Base-by-base conservation (phyloP, 1,139 yeast species). In the Geotrichum reessii region DNA sequence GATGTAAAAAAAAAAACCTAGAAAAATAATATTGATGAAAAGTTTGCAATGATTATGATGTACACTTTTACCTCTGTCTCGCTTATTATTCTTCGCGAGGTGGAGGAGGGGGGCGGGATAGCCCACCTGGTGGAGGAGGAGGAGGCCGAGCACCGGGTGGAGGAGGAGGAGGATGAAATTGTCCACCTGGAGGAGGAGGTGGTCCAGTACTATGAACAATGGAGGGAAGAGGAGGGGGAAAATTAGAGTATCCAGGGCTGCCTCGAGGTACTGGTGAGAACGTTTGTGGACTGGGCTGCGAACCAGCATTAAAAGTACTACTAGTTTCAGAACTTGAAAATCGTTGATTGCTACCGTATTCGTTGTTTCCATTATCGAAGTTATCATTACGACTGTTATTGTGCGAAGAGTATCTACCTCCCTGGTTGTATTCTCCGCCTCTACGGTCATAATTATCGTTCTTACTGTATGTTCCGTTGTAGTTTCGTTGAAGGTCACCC, bases 251-350 rank as follows among this genome's bases (percentile, higher is more conserved):
- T 27, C 57, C 42, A 17, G 61, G 58, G 12, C 58, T 57, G 31
- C 57, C 49, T 19, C 59, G 57, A 11, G 14, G 44, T 5, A 52
- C 52, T 8, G 62, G 59, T 9, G 63, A 60, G 12, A 12, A 37
- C 2, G 19, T 37, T n/a, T 11, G 44, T 8, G 44, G 6, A 37
- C 21, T 19, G 40, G 21, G 21, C 37, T 28, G 27, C 14, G 28
- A 19, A 19, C 31, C 17, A 22, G 53, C 11, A 24, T 53, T 19
- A 47, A 14, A 25, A 19, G 22, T 9, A 46, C 31, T 33, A 19
- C n/a, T 37, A 17, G 53, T 12, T 19, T 19, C 27, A 3, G 37
- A 8, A 44, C 19, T n/a, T 27, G 49, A 14, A n/a, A 33, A 24
- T 17, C 42, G 14, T 52, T 28, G 51, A 17, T 47, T 47, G n/a